Evolutionary conservation across 306 rosid genomes (phyloP), one percentile per base, ranked within the genome.

Genomic region (Cucurbita maxima): DNA sequence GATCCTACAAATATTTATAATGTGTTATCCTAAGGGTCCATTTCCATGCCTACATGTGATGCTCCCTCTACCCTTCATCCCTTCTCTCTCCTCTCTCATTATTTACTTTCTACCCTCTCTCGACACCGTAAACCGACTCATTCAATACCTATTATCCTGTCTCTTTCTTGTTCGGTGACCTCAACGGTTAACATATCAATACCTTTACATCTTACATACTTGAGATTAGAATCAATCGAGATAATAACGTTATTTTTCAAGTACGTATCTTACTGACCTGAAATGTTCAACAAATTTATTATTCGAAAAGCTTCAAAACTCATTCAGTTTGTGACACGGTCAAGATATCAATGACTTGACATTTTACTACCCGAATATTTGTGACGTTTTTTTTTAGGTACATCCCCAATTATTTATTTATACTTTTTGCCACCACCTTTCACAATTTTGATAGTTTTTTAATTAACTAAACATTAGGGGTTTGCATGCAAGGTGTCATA

Each of bases 1-100:
- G 12, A 68, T 68, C 73, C 57, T 68, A 47, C 43, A 68, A 68
- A 48, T 19, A 68, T 47, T 13, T 5, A 14, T 50, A 6, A 41
- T 8, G 50, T 62, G 70, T 40, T 62, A 22, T 68, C 15, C 72
- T 10, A 66, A 47, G 73, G 57, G 57, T 68, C 73, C 73, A 68
- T 50, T 70, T 48, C 30, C 50, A 62, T 62, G 48, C 57, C 58
- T 70, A 50, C 74, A 70, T 50, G 74, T 70, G 74, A 70, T 70
- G 58, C 74, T 30, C 11, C 58, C 48, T 62, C 70, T 62, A 62
- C 50, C 70, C 70, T 67, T 47, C 3, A 66, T 68, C 7, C 72
- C 7, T 7, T 68, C 41, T 67, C 72, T n/a, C 51, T 63, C 48
- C 12, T 37, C 69, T 38, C 10, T 37, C 13, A 4, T 8, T 38